Percentiles rank a stretch among this genome's conserved stretches.
phyloP scores from a whole-genome alignment of 768 basidiomycete species.

The Exidia glandulosa region DNA sequence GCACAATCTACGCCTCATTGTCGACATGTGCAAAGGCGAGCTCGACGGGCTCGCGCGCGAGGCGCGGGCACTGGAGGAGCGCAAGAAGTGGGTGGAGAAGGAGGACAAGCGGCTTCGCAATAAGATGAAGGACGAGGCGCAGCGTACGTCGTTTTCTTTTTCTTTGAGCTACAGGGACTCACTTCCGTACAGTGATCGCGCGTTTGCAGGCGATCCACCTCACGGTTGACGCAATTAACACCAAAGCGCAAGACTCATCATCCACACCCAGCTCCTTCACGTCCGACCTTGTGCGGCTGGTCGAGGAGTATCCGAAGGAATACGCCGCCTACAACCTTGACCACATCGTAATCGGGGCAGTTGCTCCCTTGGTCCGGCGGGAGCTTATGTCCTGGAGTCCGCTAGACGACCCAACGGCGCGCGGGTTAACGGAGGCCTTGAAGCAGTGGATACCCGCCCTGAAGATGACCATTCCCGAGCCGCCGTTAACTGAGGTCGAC shows the following conservation, averaged over 20 bases:
- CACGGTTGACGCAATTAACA: conserved; percentile 59
- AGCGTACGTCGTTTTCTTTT: conserved; percentile 36
- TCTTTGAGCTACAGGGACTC: neutral
- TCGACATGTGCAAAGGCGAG: conserved; percentile 70
- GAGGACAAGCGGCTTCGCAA: conserved; percentile 65
- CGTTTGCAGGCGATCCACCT: conserved; percentile 69
- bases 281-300: conserved; percentile 59
- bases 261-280: conserved; percentile 64
- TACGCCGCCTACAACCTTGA: conserved; percentile 74
- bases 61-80: conserved; percentile 71
- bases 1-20: conserved; percentile 84
- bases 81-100: conserved; percentile 54
- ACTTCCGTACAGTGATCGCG: conserved; percentile 48
- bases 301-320: conserved; percentile 57
- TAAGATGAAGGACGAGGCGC: conserved; percentile 65
- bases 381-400: conserved; percentile 76
- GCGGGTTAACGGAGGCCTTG: conserved; percentile 44
- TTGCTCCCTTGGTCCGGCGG: conserved; percentile 70
- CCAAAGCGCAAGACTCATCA: conserved; percentile 47
- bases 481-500: conserved; percentile 37
- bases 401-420: conserved; percentile 56
- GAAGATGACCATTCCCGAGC: conserved; percentile 38
- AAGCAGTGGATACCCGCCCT: conserved; percentile 59
- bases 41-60: conserved; percentile 85
- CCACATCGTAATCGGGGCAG: conserved; percentile 87